Base-by-base conservation (phyloP, 2,329 filamentous ascomycete genomes). In the Gliomastix tumulicola region DNA sequence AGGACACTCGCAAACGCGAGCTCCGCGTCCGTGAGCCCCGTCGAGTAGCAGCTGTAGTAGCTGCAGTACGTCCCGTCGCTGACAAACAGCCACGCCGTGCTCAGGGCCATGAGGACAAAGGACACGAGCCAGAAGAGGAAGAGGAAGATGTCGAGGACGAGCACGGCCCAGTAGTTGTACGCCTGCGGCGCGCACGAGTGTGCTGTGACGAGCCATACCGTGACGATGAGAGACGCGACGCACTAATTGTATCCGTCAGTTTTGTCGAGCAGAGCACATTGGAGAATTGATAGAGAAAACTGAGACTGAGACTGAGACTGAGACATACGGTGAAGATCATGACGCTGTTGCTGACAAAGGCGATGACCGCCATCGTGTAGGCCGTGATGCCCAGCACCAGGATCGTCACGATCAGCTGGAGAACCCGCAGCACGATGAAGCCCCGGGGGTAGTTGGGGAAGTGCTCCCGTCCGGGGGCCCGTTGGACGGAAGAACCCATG, bases 81-180 rank as follows among this genome's bases (percentile, higher is more conserved):
- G 10, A n/a, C n/a, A n/a, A n/a, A n/a, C n/a, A n/a, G n/a, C n/a
- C n/a, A n/a, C n/a, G n/a, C n/a, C n/a, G 62, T 54, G 30, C 60
- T 46, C 16, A 45, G 34, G 7, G 65, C 65, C 9, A 66, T 49
- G 13, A 67, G 44, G 11, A 59, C 62, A 28, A 70, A 66, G 2
- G 63, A 57, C 35, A 56, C 45, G 23, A 73, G 54, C 74, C 72
- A 79, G 51, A 77, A 69, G 38, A 78, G 41, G 36, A 70, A 49
- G 21, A 71, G 62, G 39, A 69, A 61, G 16, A 69, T 61, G 43
- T 78, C 73, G 25, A 77, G 55, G 17, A 56, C 58, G 4, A 77
- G 51, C 7, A 71, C 58, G 19, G 68, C 67, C 65, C 69, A 75
- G 53, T 70, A 70, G 51, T 76, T 77, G 53, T 69, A 74, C 16